A percentile compares a stretch with the other conserved stretches of the same genome.
Conservation (phyloP, 2,329 filamentous ascomycete genomes). For the Neonectria ditissima region DNA sequence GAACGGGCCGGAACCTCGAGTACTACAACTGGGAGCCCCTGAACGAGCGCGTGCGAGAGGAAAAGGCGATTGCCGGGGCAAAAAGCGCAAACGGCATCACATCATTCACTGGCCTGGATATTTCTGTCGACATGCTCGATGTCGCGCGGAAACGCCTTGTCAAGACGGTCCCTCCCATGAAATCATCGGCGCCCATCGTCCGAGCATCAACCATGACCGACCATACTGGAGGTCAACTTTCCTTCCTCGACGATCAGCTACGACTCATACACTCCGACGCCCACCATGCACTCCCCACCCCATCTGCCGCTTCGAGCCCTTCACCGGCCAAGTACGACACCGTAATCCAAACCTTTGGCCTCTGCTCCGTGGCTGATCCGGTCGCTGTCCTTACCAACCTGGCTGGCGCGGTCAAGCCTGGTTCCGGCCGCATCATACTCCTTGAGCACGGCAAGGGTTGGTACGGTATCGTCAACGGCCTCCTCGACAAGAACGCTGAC, state of each 20-base stretch:
- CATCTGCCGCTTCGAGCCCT: slow-evolving; percentile 46
- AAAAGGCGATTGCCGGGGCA: slow-evolving; percentile 23
- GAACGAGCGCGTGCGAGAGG: slow-evolving; percentile 38
- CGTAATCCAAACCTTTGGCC: slow-evolving; percentile 72
- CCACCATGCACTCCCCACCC: slow-evolving; percentile 55
- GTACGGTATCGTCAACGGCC: slow-evolving; percentile 65
- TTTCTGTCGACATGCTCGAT: slow-evolving; percentile 70
- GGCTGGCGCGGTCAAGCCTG: slow-evolving; percentile 63
- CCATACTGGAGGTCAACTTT: slow-evolving; percentile 51
- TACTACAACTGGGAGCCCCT: slow-evolving; percentile 68
- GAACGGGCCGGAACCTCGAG: slow-evolving; percentile 70
- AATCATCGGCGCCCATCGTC: slow-evolving; percentile 47
- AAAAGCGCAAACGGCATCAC: slow-evolving; percentile 51
- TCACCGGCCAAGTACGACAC: slow-evolving; percentile 68
- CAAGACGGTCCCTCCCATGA: slow-evolving; percentile 55
- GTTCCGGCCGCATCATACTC: slow-evolving; percentile 69
- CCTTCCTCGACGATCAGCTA: slow-evolving; percentile 56
- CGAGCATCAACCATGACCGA: slow-evolving; percentile 50
- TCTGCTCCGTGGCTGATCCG: slow-evolving; percentile 72
- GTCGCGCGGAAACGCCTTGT: slow-evolving; percentile 66
- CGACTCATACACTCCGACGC: slow-evolving; percentile 64
- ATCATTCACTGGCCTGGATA: slow-evolving; percentile 72
- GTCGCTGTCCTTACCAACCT: slow-evolving; percentile 65
- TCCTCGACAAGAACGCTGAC: slow-evolving; percentile 66
- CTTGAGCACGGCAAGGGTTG: slow-evolving; percentile 72